Evolutionary conservation across 1,284 basidiomycete genomes (phyloP).

Genomic region (Pseudozyma hubeiensis): DNA sequence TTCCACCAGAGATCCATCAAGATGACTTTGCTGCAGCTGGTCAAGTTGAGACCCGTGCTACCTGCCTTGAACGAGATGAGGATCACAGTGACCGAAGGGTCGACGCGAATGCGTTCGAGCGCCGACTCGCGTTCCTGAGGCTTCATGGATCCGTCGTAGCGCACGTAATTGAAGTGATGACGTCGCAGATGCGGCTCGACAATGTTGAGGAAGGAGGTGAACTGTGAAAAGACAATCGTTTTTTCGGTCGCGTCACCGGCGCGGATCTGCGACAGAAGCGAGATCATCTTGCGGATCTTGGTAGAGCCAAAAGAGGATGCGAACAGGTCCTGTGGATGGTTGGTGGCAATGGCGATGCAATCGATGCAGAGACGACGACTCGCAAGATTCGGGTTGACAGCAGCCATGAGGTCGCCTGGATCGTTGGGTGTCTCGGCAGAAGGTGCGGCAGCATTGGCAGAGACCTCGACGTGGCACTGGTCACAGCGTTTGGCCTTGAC

Average conservation of each 20-base stretch:
- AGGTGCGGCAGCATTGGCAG: background rate
- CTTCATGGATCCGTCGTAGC: constrained; percentile 89
- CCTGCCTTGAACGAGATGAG: constrained; percentile 97
- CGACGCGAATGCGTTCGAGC: constrained; percentile 79
- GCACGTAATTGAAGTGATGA: constrained; percentile 78
- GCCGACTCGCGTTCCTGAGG: constrained; percentile 80
- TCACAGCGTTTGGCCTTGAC: constrained; percentile 69
- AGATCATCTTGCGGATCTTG: constrained; percentile 87
- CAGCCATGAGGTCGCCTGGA: constrained; percentile 30
- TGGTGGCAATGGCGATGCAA: constrained; percentile 46
- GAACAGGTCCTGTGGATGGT: constrained; percentile 24
- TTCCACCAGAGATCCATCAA: constrained; percentile 93
- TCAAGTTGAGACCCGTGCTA: constrained; percentile 92
- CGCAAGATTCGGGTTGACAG: constrained; percentile 16
- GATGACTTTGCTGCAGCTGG: constrained; percentile 92
- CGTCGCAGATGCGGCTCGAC: constrained; percentile 83
- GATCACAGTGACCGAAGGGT: constrained; percentile 77
- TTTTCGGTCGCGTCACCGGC: constrained; percentile 77
- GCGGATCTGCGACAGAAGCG: constrained; percentile 79
- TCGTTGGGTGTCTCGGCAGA: background rate
- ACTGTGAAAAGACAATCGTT: constrained; percentile 84
- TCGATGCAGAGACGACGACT: constrained; percentile 47
- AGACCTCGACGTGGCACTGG: constrained; percentile 47
- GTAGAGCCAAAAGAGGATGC: constrained; percentile 73
- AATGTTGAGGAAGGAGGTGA: constrained; percentile 89